A percentile compares a stretch with the other conserved stretches of the same genome.
Conservation (phyloP, 371 early-diverging fungal species). For the Mortierella sp. region DNA sequence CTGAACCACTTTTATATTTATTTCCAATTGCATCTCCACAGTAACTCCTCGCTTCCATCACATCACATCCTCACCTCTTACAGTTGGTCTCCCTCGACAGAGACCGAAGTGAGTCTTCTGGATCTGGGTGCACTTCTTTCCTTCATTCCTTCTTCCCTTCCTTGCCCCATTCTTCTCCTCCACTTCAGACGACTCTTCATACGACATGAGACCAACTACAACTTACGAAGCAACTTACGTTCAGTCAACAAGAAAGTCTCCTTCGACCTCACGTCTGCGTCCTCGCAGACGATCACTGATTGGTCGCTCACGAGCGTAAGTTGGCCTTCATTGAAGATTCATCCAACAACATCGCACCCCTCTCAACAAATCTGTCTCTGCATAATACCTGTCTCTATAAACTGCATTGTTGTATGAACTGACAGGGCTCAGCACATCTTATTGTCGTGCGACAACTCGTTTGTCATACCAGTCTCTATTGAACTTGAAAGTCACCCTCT, state of each 20-base stretch:
- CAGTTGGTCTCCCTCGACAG: slow-evolving; percentile 16
- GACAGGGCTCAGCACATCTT: not conserved
- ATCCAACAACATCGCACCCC: slow-evolving; percentile 1
- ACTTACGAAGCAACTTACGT: slow-evolving; percentile 28
- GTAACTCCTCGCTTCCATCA: not conserved
- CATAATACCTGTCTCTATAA: not conserved
- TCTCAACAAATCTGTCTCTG: not conserved
- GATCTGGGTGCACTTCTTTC: slow-evolving; percentile 11
- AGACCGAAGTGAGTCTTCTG: slow-evolving; percentile 23
- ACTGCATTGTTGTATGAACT: not conserved
- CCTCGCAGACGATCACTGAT: slow-evolving; percentile 46
- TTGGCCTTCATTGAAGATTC: not conserved
- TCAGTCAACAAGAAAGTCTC: slow-evolving; percentile 26
- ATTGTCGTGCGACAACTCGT: not conserved
- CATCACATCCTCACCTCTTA: slow-evolving; percentile 8
- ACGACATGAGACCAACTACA: slow-evolving; percentile 39
- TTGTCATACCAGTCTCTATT: slow-evolving; percentile 5
- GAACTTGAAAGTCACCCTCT: not conserved
- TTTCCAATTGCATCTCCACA: not conserved
- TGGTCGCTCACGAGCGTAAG: slow-evolving; percentile 52
- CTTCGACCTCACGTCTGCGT: slow-evolving; percentile 26
- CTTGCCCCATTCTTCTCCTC: not conserved
- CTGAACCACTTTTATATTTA: not conserved
- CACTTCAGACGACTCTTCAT: not conserved
- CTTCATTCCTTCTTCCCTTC: not conserved